Evolutionary conservation across 2,329 filamentous ascomycete species (phyloP).

Genomic region (Rosellinia necatrix): DNA sequence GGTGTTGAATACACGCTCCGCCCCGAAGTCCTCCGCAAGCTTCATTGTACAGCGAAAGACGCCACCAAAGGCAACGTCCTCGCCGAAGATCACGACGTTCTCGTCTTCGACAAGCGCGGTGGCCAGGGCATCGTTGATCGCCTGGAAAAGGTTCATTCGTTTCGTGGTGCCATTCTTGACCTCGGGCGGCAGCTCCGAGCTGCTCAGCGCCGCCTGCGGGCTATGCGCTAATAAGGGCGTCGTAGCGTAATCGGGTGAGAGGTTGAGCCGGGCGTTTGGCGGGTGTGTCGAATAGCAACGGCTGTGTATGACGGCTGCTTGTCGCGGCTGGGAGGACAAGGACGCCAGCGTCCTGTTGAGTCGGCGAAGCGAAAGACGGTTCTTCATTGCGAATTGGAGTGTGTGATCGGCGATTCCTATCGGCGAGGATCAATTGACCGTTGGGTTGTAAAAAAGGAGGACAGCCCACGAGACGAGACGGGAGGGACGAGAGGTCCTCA

Average conservation of each 20-base stretch:
- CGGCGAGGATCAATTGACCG: slow-evolving; percentile 15
- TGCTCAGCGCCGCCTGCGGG: slow-evolving; percentile 70
- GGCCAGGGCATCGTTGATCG: slow-evolving; percentile 87
- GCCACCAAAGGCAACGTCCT: slow-evolving; percentile 95
- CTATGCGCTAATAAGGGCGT: slow-evolving; percentile 83
- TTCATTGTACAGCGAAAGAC: slow-evolving; percentile 96
- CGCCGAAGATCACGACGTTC: slow-evolving; percentile 87
- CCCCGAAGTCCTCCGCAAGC: slow-evolving; percentile 83
- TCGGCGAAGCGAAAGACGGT: slow-evolving; percentile 27
- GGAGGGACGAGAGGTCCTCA: slow-evolving; percentile 15
- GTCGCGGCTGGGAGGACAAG: slow-evolving; percentile 14
- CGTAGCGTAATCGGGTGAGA: slow-evolving; percentile 83
- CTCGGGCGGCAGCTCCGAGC: slow-evolving; percentile 71
- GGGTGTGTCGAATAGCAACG: slow-evolving; percentile 59
- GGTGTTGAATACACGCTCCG: slow-evolving; percentile 93
- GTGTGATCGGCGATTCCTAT: slow-evolving; percentile 25
- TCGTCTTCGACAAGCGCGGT: slow-evolving; percentile 84
- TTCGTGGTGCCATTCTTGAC: slow-evolving; percentile 73
- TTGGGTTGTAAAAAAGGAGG: slow-evolving; percentile 1
- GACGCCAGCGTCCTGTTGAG: slow-evolving; percentile 32
- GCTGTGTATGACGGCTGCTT: slow-evolving; percentile 2
- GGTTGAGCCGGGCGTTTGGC: slow-evolving; percentile 72
- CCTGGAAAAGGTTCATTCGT: slow-evolving; percentile 91
- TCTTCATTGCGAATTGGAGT: slow-evolving; percentile 32
- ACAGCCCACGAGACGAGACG: neutral